These are phyloP conservation scores for Fraxinus albicans DNA, from an alignment of 305 asterid genomes.

Conservation along the genomic window DNA sequence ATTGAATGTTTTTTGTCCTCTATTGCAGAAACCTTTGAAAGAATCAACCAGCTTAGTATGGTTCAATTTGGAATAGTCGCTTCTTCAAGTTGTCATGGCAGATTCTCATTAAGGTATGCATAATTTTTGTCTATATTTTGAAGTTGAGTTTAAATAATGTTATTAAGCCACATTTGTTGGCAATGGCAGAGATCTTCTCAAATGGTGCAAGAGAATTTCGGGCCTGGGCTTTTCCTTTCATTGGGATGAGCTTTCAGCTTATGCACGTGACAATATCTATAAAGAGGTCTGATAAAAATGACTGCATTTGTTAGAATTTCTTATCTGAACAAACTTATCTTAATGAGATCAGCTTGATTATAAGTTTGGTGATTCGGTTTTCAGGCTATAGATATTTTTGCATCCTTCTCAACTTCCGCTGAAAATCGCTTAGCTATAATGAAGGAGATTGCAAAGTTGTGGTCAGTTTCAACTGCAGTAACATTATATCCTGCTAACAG, in stretches of 20 bases:
- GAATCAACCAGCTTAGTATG: conserved; percentile 55
- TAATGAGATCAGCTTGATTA: conserved; percentile 16
- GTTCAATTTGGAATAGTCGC: conserved; percentile 44
- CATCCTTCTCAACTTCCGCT: conserved; percentile 71
- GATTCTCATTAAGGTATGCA: conserved; percentile 81
- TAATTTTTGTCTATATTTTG: conserved; percentile 1
- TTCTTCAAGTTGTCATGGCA: conserved; percentile 48
- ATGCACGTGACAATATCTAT: conserved; percentile 54
- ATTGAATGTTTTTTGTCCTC: conserved; percentile 7
- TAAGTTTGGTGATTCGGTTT: conserved; percentile 26
- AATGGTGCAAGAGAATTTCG: conserved; percentile 82
- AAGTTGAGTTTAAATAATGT: conserved; percentile 3
- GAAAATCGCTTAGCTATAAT: conserved; percentile 64
- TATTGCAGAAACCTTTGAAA: conserved; percentile 69
- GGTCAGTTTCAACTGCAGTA: conserved; percentile 54
- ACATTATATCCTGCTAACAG: conserved; percentile 67
- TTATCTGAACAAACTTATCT: conserved; percentile 11
- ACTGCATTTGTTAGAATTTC: neutral
- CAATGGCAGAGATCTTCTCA: conserved; percentile 79
- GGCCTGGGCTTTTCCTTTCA: conserved; percentile 43
- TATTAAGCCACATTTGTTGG: conserved; percentile 22
- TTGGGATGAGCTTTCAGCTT: conserved; percentile 42
- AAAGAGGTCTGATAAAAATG: conserved; percentile 60
- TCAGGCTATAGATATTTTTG: conserved; percentile 94
- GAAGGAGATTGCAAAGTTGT: conserved; percentile 69